A percentile compares a stretch with the other conserved stretches of the same genome.
Conservation (phyloP, 1,284 basidiomycete species). For the Phenoliferia sp. region DNA sequence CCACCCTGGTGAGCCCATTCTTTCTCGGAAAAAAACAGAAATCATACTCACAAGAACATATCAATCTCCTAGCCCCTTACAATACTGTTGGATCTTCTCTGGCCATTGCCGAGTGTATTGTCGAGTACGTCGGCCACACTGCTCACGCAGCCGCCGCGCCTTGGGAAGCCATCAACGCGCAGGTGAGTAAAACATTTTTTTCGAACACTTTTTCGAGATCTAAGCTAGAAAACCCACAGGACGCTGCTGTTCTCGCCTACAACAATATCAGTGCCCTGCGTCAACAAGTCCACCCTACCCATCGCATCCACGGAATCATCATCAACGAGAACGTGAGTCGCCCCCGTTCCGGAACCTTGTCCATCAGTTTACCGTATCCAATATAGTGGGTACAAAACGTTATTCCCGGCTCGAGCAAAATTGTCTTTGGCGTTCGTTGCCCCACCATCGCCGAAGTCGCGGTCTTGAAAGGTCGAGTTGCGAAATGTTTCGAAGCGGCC, state of each 20-base stretch:
- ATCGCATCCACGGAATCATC: slow-evolving; percentile 61
- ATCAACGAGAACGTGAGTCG: slow-evolving; percentile 33
- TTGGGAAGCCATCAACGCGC: slow-evolving; percentile 80
- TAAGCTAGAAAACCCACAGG: slow-evolving; percentile 36
- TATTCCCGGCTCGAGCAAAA: slow-evolving; percentile 41
- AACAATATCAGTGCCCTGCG: slow-evolving; percentile 65
- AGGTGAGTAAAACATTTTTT: slow-evolving; percentile 43
- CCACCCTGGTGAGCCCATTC: slow-evolving; percentile 1
- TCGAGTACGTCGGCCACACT: slow-evolving; percentile 42
- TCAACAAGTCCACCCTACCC: slow-evolving; percentile 62
- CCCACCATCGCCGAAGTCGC: slow-evolving; percentile 36
- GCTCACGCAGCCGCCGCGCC: slow-evolving; percentile 49
- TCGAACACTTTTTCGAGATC: background rate
- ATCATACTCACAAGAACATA: background rate
- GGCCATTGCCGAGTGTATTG: slow-evolving; percentile 33
- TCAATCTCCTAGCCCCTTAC: background rate
- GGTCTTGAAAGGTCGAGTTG: slow-evolving; percentile 33
- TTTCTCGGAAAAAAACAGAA: background rate
- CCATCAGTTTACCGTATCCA: background rate
- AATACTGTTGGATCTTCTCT: slow-evolving; percentile 30
- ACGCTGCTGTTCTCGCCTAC: slow-evolving; percentile 77
- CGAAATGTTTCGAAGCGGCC: slow-evolving; percentile 51
- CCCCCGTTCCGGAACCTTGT: background rate
- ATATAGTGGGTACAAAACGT: slow-evolving; percentile 16
- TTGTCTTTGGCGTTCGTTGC: slow-evolving; percentile 34